phyloP scores from a whole-genome alignment of 73 alveolate genomes.

The Paramecium sonneborni region DNA sequence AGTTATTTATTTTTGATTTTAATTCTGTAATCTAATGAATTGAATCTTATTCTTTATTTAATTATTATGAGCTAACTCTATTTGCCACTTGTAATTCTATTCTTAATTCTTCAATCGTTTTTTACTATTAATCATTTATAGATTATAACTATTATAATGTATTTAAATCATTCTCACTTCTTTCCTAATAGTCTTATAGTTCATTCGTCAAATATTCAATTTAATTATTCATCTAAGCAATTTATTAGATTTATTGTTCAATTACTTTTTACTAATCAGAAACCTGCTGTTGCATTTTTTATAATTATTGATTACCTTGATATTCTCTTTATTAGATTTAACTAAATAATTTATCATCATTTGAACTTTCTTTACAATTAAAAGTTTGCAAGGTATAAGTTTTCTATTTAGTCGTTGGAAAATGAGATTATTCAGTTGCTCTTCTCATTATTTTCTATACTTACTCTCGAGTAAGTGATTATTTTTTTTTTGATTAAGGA shows the following conservation, averaged over 20 bases:
- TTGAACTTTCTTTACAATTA: not conserved
- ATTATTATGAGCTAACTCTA: not conserved
- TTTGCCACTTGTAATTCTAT: not conserved
- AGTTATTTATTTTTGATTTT: not conserved
- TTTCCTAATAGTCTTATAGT: not conserved
- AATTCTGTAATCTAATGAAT: not conserved
- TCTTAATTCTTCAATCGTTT: not conserved
- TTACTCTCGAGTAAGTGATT: not conserved
- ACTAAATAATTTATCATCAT: not conserved
- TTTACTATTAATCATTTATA: not conserved
- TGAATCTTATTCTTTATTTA: not conserved
- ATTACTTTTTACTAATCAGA: not conserved
- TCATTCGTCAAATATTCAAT: not conserved
- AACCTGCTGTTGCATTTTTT: not conserved
- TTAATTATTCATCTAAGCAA: conserved; percentile 16
- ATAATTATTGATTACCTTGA: not conserved
- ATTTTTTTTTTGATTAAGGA: not conserved
- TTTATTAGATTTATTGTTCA: not conserved
- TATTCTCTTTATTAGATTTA: not conserved
- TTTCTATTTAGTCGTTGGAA: not conserved
- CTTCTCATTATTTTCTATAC: not conserved
- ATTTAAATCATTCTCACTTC: not conserved
- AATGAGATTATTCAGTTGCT: not conserved
- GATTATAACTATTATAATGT: not conserved
- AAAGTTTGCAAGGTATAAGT: not conserved